Evolutionary conservation across 228 moss, liverwort and hornwort species (phyloP).

Genomic region (Sphagnum magellanicum): DNA sequence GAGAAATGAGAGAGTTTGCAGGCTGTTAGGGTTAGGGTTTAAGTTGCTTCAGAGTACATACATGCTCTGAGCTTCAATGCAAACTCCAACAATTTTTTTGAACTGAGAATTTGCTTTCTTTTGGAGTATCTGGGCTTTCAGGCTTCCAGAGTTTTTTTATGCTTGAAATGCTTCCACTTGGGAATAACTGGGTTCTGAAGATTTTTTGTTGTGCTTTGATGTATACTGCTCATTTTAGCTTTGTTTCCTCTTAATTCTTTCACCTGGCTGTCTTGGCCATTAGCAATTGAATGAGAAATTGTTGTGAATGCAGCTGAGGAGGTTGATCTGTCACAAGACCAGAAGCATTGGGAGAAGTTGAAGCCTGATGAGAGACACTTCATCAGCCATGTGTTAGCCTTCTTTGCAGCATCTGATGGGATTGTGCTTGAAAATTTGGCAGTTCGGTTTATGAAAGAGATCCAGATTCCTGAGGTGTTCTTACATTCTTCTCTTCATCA

Average conservation of each 20-base stretch:
- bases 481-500: background rate
- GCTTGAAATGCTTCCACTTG: too few relatives aligned
- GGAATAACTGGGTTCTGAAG: too few relatives aligned
- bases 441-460: slow-evolving; percentile 1
- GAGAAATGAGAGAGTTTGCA: too few relatives aligned
- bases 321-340: background rate
- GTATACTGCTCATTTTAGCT: background rate
- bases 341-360: background rate
- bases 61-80: too few relatives aligned
- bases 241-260: background rate
- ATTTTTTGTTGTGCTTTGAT: too few relatives aligned
- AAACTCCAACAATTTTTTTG: too few relatives aligned
- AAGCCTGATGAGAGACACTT: background rate
- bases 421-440: slow-evolving; percentile 2
- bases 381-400: background rate
- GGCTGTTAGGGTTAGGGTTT: too few relatives aligned
- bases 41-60: too few relatives aligned
- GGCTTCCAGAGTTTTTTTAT: too few relatives aligned
- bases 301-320: background rate
- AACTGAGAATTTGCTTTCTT: too few relatives aligned
- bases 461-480: background rate
- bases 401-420: slow-evolving; percentile 1
- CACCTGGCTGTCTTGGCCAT: background rate
- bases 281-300: background rate
- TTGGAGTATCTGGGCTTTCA: too few relatives aligned